phyloP scores from a whole-genome alignment of 306 rosid genomes.

The Prinsepia uniflora region DNA sequence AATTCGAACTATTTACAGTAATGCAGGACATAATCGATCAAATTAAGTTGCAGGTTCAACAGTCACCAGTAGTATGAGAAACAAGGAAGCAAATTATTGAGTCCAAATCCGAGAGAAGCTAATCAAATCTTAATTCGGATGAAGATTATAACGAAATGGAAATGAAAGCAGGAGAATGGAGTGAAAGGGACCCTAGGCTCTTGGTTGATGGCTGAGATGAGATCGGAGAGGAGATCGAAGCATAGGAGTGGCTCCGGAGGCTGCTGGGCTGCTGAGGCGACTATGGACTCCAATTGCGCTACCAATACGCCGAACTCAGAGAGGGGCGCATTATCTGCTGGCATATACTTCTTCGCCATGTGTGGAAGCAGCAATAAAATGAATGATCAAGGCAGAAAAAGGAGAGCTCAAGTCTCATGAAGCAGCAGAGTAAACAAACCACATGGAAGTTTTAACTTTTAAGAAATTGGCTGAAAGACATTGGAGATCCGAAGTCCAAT shows the following conservation, averaged over 20 bases:
- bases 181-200: constrained; percentile 65
- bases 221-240: constrained; percentile 99
- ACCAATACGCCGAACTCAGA: constrained; percentile 94
- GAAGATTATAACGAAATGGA: not conserved
- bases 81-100: not conserved
- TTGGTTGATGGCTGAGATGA: constrained; percentile 80
- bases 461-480: too few relatives aligned
- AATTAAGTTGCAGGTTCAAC: not conserved
- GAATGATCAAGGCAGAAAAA: not conserved
- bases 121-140: not conserved
- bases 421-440: not conserved
- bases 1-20: not conserved
- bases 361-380: not conserved
- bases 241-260: constrained; percentile 91
- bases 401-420: not conserved
- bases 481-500: too few relatives aligned
- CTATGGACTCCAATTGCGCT: constrained; percentile 96
- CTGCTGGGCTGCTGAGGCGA: constrained; percentile 71
- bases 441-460: not conserved
- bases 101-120: not conserved
- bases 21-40: constrained; percentile 1
- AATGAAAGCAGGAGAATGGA: constrained; percentile 1
- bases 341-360: constrained; percentile 56
- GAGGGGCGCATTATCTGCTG: constrained; percentile 59
- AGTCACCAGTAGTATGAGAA: not conserved